A percentile compares a stretch with the other conserved stretches of the same genome.
Evolutionary conservation across 2,329 filamentous ascomycete genomes (phyloP).

Genomic region (Aspergillus pseudoterreus): DNA sequence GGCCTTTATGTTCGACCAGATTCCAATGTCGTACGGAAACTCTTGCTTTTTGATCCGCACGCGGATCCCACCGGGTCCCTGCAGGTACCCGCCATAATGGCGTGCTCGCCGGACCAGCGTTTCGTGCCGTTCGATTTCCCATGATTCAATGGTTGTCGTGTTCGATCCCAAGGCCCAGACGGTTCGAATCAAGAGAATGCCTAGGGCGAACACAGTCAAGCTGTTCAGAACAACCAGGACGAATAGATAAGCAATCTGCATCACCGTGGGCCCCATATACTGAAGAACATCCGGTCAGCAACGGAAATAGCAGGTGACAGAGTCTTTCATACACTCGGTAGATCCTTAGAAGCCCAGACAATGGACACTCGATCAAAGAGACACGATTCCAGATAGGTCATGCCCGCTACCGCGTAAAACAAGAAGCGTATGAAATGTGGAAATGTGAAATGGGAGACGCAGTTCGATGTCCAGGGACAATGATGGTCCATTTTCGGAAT

Average conservation of each 20-base stretch:
- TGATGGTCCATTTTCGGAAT: slow-evolving; percentile 66
- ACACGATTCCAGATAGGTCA: slow-evolving; percentile 54
- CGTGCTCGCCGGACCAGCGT: slow-evolving; percentile 45
- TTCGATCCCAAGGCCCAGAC: slow-evolving; percentile 56
- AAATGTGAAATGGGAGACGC: slow-evolving; percentile 62
- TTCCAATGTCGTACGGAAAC: slow-evolving; percentile 64
- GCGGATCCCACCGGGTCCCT: slow-evolving; percentile 54
- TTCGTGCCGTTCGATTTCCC: slow-evolving; percentile 53
- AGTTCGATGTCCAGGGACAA: slow-evolving; percentile 64
- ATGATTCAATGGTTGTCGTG: slow-evolving; percentile 62
- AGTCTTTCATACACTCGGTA: slow-evolving; percentile 51
- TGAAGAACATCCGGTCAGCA: slow-evolving; percentile 21
- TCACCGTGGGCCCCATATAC: slow-evolving; percentile 56
- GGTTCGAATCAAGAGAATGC: slow-evolving; percentile 52
- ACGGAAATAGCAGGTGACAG: neutral
- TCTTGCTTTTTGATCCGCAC: slow-evolving; percentile 57
- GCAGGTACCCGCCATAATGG: slow-evolving; percentile 55
- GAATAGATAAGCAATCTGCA: slow-evolving; percentile 55
- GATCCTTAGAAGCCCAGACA: slow-evolving; percentile 53
- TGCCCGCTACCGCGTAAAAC: slow-evolving; percentile 56
- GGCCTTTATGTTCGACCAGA: slow-evolving; percentile 56
- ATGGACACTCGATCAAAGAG: slow-evolving; percentile 50
- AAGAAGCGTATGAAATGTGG: slow-evolving; percentile 64
- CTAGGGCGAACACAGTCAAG: slow-evolving; percentile 54
- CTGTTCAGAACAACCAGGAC: slow-evolving; percentile 52